Evolutionary conservation across 2,329 filamentous ascomycete species (phyloP), one percentile per base, ranked within the genome.

Genomic region (Fusarium sp.): DNA sequence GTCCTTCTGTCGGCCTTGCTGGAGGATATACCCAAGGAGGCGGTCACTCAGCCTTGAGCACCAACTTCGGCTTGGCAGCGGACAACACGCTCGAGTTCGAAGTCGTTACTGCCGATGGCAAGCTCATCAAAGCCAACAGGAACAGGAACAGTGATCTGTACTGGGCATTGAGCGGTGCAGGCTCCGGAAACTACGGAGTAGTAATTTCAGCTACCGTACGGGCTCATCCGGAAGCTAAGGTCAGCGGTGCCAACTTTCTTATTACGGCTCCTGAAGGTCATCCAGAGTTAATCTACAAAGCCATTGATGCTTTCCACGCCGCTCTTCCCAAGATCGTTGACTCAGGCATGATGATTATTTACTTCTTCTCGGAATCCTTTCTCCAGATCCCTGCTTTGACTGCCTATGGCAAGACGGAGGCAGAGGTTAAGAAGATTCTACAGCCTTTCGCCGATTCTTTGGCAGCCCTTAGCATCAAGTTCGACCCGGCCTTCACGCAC

Each of bases 1-100:
- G 86, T 54, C 70, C 75, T 1, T 85, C 83, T 3, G 69, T 91
- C 11, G 88, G 88, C 1, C 73, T 88, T 3, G 85, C 84, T 0
- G 89, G 88, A 31, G 88, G 89, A 1, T 91, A 86, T 70, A 83
- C 80, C 2, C 86, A 88, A 73, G 89, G 87, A n/a, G 89, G 89
- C 0, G 72, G 72, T 0, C 87, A 89, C 70, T 83, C 82, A 0
- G 79, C 83, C 0, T 78, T 91, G 3, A 80, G 79, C 20, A 84
- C 84, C 1, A 78, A 72, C 11, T 86, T 85, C 46, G 89, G 89
- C 4, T 78, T 92, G 0, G 85, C 77, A 16, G 87, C 87, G 0
- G 89, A 91, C 67, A 84, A 91, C 45, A 81, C 84, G 0, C 78
- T 91, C 3, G 81, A 84, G 63, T 86, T 80, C 45, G 81, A 88